Evolutionary conservation across 2,329 filamentous ascomycete genomes (phyloP).

Genomic region (Scedosporium boydii): DNA sequence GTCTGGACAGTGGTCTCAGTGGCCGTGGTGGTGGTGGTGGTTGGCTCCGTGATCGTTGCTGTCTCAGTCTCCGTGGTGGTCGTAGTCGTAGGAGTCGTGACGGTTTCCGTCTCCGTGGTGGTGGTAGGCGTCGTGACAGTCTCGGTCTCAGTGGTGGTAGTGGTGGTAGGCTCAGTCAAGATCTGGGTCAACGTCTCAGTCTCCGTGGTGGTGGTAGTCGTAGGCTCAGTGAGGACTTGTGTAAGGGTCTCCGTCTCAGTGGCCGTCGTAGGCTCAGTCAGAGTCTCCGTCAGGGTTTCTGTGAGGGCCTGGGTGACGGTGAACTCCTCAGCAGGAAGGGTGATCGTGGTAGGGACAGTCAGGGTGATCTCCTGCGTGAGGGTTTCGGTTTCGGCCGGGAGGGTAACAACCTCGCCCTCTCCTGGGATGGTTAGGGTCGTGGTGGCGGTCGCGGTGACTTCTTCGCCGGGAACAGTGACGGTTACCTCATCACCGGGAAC

Average conservation of each 20-base stretch:
- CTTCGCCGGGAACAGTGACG: not conserved
- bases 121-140: not conserved
- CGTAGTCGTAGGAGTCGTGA: not conserved
- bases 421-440: not conserved
- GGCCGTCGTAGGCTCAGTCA: not conserved
- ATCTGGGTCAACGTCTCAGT: not conserved
- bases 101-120: not conserved
- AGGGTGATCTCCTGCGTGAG: not conserved
- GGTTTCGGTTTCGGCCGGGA: not conserved
- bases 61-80: not conserved
- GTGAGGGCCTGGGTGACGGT: not conserved
- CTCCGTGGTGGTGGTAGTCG: not conserved
- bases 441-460: not conserved
- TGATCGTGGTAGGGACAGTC: not conserved
- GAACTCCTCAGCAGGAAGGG: not conserved
- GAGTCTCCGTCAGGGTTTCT: not conserved
- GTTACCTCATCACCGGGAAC: not conserved
- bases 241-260: not conserved
- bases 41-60: not conserved
- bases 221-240: not conserved
- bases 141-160: not conserved
- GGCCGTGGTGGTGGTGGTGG: not conserved
- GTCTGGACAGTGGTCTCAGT: not conserved
- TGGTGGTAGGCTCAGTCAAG: not conserved
- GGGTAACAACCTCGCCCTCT: not conserved